A percentile compares a stretch with the other conserved stretches of the same genome.
phyloP scores from a whole-genome alignment of 176 grass and related monocot genomes.

The Aegilops sharonensis region DNA sequence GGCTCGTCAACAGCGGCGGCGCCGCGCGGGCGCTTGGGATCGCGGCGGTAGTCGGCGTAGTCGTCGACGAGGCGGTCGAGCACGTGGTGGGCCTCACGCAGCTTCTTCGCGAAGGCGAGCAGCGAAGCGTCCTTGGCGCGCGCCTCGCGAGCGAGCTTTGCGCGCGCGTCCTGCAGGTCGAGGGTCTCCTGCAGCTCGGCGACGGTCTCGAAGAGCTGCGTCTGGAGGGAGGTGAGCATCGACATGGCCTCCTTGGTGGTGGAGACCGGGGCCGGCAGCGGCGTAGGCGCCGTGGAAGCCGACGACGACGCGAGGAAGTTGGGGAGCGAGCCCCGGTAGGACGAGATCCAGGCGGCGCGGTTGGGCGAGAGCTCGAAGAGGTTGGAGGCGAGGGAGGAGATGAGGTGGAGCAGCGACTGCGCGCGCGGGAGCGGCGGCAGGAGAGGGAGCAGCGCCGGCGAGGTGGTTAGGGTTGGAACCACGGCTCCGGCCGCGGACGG shows the following conservation, averaged over 20 bases:
- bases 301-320: conserved; percentile 56
- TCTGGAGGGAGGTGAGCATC: conserved; percentile 75
- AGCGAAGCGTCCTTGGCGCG: conserved; percentile 63
- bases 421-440: conserved; percentile 86
- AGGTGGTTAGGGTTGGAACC: conserved; percentile 67
- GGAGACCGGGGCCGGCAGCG: conserved; percentile 28
- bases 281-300: conserved; percentile 23
- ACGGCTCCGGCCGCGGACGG: not conserved
- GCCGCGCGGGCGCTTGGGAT: conserved; percentile 53
- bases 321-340: conserved; percentile 75
- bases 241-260: conserved; percentile 75
- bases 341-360: conserved; percentile 70
- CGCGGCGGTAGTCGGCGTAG: conserved; percentile 76
- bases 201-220: conserved; percentile 84
- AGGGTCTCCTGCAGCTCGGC: conserved; percentile 85
- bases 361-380: conserved; percentile 84
- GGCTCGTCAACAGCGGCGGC: conserved; percentile 14
- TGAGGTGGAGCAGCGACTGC: conserved; percentile 75
- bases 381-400: conserved; percentile 73
- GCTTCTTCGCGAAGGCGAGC: conserved; percentile 79
- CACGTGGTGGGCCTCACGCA: conserved; percentile 84
- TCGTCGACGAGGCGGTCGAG: conserved; percentile 93
- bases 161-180: conserved; percentile 74
- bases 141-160: conserved; percentile 57
- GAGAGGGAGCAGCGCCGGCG: conserved; percentile 73